These are phyloP conservation scores for Claviceps paspali DNA, from an alignment of 2,329 filamentous ascomycete species.

Conservation along the genomic window DNA sequence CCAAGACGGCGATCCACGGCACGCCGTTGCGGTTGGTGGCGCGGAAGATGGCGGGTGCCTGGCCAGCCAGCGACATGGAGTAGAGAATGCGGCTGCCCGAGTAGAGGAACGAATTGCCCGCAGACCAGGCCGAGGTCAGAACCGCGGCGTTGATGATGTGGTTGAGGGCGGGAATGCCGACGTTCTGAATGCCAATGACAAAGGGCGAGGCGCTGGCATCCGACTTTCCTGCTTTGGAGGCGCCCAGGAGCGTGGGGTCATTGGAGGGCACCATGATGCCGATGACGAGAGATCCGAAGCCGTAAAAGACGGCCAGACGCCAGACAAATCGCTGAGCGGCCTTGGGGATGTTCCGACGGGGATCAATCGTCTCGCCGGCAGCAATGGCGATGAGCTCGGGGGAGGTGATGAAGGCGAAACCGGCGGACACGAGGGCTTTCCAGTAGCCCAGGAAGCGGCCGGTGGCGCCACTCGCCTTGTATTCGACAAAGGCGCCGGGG, in stretches of 20 bases:
- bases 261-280: conserved; percentile 50
- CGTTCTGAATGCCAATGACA: conserved; percentile 50
- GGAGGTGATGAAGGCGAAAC: conserved; percentile 46
- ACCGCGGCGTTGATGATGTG: conserved; percentile 55
- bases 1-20: conserved; percentile 37
- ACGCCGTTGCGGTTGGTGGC: conserved; percentile 46
- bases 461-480: conserved; percentile 27
- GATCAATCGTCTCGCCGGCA: conserved; percentile 49
- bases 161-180: conserved; percentile 47
- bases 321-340: conserved; percentile 46
- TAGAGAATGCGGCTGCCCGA: conserved; percentile 56
- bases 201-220: conserved; percentile 45
- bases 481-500: conserved; percentile 31
- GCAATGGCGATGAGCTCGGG: conserved; percentile 50
- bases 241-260: conserved; percentile 42
- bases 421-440: conserved; percentile 40
- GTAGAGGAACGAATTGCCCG: conserved; percentile 47
- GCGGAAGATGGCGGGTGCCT: conserved; percentile 47
- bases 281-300: conserved; percentile 44
- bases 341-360: conserved; percentile 50
- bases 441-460: conserved; percentile 45
- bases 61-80: conserved; percentile 49
- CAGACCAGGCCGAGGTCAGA: conserved; percentile 49
- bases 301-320: conserved; percentile 49
- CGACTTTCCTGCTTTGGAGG: conserved; percentile 20